Percentiles rank a stretch among this genome's conserved stretches.
These are phyloP conservation scores for Solanum sparsipilum DNA, from an alignment of 257 asterid species.

Conservation along the genomic window DNA sequence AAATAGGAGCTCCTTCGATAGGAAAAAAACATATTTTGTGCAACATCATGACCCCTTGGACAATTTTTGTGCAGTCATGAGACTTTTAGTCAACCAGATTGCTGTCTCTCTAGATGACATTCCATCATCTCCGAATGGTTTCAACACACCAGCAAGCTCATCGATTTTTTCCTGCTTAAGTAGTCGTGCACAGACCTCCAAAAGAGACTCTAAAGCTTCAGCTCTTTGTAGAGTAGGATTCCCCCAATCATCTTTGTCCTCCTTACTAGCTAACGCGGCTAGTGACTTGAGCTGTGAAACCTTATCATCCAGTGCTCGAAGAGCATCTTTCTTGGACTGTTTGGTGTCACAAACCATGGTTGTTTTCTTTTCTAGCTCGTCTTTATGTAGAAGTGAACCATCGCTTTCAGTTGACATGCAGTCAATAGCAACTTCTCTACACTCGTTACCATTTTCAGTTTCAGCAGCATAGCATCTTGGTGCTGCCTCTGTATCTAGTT, in stretches of 20 bases:
- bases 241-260: constrained; percentile 20
- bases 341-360: neutral
- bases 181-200: constrained; percentile 70
- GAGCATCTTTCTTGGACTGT: constrained; percentile 20
- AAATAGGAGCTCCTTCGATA: neutral
- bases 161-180: constrained; percentile 83
- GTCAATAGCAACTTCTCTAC: constrained; percentile 3
- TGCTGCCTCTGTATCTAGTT: neutral
- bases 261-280: constrained; percentile 19
- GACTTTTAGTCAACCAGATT: constrained; percentile 85
- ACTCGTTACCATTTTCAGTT: constrained; percentile 8
- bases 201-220: constrained; percentile 85
- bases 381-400: constrained; percentile 9
- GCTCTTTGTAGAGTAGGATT: constrained; percentile 54
- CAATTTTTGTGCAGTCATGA: constrained; percentile 56
- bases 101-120: constrained; percentile 95
- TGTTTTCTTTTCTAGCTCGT: constrained; percentile 12
- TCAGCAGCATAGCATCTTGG: neutral
- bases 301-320: constrained; percentile 10
- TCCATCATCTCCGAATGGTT: constrained; percentile 74
- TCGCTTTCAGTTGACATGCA: neutral
- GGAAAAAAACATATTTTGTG: neutral
- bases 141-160: constrained; percentile 76
- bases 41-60: constrained; percentile 29
- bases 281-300: constrained; percentile 8